These are phyloP conservation scores for Boletus fagicola DNA, from an alignment of 768 basidiomycete species.

Conservation along the genomic window DNA sequence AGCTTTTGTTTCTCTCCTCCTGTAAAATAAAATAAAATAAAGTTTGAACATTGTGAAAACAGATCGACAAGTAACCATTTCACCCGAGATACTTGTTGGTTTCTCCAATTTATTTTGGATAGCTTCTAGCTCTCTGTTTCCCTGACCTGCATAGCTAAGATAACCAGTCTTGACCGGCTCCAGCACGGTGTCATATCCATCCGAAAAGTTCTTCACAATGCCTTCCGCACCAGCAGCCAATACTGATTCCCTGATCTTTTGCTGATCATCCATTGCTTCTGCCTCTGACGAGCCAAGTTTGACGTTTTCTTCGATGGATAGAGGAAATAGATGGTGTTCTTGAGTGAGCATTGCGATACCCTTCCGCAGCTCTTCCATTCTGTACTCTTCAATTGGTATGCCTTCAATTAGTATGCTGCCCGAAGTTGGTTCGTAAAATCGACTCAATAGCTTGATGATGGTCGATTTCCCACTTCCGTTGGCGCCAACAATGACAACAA, in stretches of 20 bases:
- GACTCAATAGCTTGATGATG: slow-evolving; percentile 41
- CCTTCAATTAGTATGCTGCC: slow-evolving; percentile 43
- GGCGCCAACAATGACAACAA: slow-evolving; percentile 36
- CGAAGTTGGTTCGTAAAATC: slow-evolving; percentile 31
- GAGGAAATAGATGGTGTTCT: slow-evolving; percentile 37
- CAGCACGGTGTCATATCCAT: slow-evolving; percentile 40
- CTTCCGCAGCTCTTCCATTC: slow-evolving; percentile 33
- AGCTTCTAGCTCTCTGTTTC: slow-evolving; percentile 10
- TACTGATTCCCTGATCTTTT: slow-evolving; percentile 21
- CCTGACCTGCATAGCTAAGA: slow-evolving; percentile 27
- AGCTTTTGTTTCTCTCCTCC: slow-evolving; percentile 35
- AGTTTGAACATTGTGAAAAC: neutral
- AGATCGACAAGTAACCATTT: neutral
- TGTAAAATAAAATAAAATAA: neutral
- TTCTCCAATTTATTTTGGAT: slow-evolving; percentile 23
- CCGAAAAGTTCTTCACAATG: slow-evolving; percentile 37
- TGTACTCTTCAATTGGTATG: slow-evolving; percentile 33
- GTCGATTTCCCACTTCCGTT: slow-evolving; percentile 38
- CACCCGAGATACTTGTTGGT: slow-evolving; percentile 25
- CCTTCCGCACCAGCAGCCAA: slow-evolving; percentile 41
- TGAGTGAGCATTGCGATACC: slow-evolving; percentile 45
- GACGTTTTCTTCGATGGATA: slow-evolving; percentile 42
- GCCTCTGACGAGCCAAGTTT: slow-evolving; percentile 30
- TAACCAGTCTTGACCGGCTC: slow-evolving; percentile 31
- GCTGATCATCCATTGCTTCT: slow-evolving; percentile 13